Conservation (phyloP, 2,329 filamentous ascomycete species). For the Cyphellophora europaea region DNA sequence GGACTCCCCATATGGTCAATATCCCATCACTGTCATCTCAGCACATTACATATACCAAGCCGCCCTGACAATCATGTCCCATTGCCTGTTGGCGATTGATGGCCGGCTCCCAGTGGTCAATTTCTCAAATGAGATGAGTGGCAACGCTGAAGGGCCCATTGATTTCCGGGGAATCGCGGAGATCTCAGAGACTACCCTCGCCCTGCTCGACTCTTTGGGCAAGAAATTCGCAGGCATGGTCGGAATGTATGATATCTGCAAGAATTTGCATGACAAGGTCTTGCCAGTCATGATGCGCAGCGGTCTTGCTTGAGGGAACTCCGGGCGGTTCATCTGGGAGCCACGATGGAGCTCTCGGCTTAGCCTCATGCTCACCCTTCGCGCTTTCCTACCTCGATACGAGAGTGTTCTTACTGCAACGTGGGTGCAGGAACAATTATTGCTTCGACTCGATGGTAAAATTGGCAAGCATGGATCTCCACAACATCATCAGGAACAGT, state of each 20-base stretch:
- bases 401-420: too few relatives aligned
- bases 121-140: slow-evolving; percentile 14
- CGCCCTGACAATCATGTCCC: slow-evolving; percentile 22
- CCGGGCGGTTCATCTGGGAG: too few relatives aligned
- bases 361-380: too few relatives aligned
- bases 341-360: not conserved
- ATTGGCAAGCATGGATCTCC: too few relatives aligned
- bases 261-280: slow-evolving; percentile 19
- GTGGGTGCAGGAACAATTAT: too few relatives aligned
- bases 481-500: too few relatives aligned
- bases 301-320: too few relatives aligned
- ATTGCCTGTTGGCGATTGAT: slow-evolving; percentile 22
- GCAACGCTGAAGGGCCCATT: slow-evolving; percentile 14
- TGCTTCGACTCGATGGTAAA: too few relatives aligned
- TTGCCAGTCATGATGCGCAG: slow-evolving; percentile 17
- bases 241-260: slow-evolving; percentile 19
- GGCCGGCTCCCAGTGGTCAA: slow-evolving; percentile 18
- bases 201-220: slow-evolving; percentile 17
- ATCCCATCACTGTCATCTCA: slow-evolving; percentile 24
- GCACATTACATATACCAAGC: slow-evolving; percentile 25
- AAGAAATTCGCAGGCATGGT: slow-evolving; percentile 20
- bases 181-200: slow-evolving; percentile 19
- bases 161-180: slow-evolving; percentile 20
- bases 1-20: slow-evolving; percentile 19
- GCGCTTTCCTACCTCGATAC: too few relatives aligned